Base-by-base conservation (phyloP, 208 protist species). In the Acanthamoeba healyi region DNA sequence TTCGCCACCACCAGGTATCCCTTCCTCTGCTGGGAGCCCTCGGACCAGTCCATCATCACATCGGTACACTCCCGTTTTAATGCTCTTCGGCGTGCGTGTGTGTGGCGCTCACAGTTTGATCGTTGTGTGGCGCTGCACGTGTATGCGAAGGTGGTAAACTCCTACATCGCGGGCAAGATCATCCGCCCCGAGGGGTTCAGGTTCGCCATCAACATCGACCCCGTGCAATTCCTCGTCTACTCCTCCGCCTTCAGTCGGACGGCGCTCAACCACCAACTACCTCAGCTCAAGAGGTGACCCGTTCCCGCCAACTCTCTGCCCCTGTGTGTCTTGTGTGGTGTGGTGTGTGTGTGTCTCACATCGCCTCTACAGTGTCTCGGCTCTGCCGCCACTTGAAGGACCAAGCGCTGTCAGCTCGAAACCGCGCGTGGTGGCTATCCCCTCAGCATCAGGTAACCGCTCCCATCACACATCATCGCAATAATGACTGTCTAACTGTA, bases 1-100 rank as follows among this genome's bases (percentile, higher is more conserved):
- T 70, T 70, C 61, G 61, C 61, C 14, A 7, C 5, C 14, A 70
- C 14, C 29, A 7, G 14, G 7, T 70, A 70, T 26, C 61, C 61
- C 7, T 70, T 70, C 61, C 61, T 70, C 61, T 70, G 61, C 61
- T 70, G 61, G 61, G 61, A 70, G 61, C 61, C 61, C 29, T 70
- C 61, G 7, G 61, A 70, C 29, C 61, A 70, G 29, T 12, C 26
- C 61, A 26, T 70, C 61, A 70, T 70, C 29, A 61, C 15, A 26
- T 12, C 12, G 54, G 54, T 22, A 61, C 54, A 22, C 22, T 26
- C 54, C 54, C 54, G 12, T 61, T n/a, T n/a, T n/a, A n/a, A n/a
- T n/a, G n/a, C n/a, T n/a, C n/a, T n/a, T n/a, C n/a, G n/a, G n/a
- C n/a, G n/a, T n/a, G n/a, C n/a, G n/a, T n/a, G n/a, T n/a, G n/a